Conservation (phyloP, 2,329 filamentous ascomycete species). For the Shiraia sp. region DNA sequence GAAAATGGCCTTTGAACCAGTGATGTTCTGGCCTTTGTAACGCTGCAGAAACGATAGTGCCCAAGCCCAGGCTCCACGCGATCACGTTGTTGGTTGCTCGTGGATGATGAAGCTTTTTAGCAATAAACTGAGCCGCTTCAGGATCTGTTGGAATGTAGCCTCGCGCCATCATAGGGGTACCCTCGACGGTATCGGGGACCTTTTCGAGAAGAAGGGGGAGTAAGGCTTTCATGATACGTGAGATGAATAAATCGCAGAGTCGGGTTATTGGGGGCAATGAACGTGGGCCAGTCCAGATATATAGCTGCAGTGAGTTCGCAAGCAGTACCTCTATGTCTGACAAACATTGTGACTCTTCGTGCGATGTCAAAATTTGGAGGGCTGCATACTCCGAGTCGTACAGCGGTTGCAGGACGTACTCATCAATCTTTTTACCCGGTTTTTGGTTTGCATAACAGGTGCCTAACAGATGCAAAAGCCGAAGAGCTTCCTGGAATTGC, state of each 20-base stretch:
- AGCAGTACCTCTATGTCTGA: conserved; percentile 20
- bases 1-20: conserved; percentile 22
- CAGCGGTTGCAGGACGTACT: conserved; percentile 15
- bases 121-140: background rate
- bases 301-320: conserved; percentile 21
- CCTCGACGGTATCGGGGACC: conserved; percentile 6
- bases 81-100: conserved; percentile 15
- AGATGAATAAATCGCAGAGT: conserved; percentile 20
- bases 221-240: conserved; percentile 19
- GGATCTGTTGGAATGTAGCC: background rate
- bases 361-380: conserved; percentile 12
- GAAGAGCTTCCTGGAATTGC: conserved; percentile 12
- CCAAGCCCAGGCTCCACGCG: conserved; percentile 20
- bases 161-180: background rate
- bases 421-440: conserved; percentile 10
- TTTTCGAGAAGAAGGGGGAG: conserved; percentile 14
- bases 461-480: conserved; percentile 16
- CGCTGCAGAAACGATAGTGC: conserved; percentile 16
- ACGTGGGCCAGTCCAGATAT: conserved; percentile 19
- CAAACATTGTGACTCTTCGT: conserved; percentile 10
- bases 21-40: conserved; percentile 13
- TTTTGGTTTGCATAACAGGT: conserved; percentile 6
- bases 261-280: conserved; percentile 18
- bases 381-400: conserved; percentile 21
- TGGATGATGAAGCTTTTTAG: background rate